phyloP scores from a whole-genome alignment of 2,329 filamentous ascomycete genomes.

The Cytospora leucostoma region DNA sequence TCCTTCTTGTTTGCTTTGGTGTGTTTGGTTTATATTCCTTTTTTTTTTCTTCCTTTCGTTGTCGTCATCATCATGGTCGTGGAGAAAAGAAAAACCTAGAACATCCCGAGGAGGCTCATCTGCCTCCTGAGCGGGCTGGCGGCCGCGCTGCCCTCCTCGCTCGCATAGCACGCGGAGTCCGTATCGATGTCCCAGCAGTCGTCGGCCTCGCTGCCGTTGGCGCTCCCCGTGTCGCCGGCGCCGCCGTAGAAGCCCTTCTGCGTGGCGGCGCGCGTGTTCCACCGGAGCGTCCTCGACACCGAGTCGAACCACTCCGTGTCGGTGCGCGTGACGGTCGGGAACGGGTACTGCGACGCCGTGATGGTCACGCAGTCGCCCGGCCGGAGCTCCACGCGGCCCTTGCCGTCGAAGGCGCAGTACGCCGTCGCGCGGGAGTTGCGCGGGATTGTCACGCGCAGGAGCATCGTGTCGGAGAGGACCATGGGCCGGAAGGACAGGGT shows the following conservation, averaged over 20 bases:
- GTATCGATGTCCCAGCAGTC: constrained; percentile 94
- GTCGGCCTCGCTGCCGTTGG: constrained; percentile 41
- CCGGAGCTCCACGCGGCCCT: constrained; percentile 88
- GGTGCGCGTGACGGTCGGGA: constrained; percentile 90
- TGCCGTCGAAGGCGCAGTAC: constrained; percentile 97
- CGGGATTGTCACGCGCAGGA: constrained; percentile 85
- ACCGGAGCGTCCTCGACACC: constrained; percentile 85
- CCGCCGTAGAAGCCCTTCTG: constrained; percentile 75
- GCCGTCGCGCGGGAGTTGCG: constrained; percentile 84
- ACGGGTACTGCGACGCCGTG: constrained; percentile 92
- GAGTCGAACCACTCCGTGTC: constrained; percentile 96
- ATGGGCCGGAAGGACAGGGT: constrained; percentile 96
- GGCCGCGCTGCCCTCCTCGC: constrained; percentile 69
- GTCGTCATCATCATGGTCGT: no score
- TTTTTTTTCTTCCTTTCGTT: background rate
- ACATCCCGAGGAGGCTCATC: constrained; percentile 72
- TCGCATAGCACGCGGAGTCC: constrained; percentile 70
- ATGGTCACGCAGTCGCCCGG: constrained; percentile 96
- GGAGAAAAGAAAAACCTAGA: background rate
- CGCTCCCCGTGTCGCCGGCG: constrained; percentile 46
- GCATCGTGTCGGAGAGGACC: constrained; percentile 94
- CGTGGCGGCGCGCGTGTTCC: constrained; percentile 90
- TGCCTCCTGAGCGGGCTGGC: constrained; percentile 70
- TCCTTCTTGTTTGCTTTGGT: background rate
- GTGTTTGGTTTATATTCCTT: background rate